Base-by-base conservation (phyloP, 768 basidiomycete species). In the Artomyces pyxidatus region DNA sequence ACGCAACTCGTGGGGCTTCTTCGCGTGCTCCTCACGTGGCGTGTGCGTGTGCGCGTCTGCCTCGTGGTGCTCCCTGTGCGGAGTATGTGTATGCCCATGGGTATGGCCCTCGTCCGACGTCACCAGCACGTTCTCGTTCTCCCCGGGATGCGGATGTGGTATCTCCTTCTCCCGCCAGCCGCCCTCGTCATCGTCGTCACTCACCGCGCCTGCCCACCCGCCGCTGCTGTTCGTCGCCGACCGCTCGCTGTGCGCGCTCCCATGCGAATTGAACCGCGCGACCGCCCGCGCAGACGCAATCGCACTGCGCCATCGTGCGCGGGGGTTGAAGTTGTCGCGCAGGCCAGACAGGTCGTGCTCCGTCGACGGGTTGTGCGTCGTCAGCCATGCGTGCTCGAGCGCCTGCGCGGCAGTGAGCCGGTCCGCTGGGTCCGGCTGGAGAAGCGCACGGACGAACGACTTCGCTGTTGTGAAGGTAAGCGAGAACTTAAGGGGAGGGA, bases 301-400 rank as follows among this genome's bases (percentile, higher is more conserved):
- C 12, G 86, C 87, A 1, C 71, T 68, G 43, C 78, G 75, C 91
- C 90, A 93, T 32, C 74, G 74, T 2, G 80, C 81, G 37, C 74
- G 74, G 0, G 89, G 75, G 59, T 89, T 74, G 66, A 95, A 94
- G 70, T 92, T 80, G 27, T 89, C 83, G 27, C 86, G 85, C 42
- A 96, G 70, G 10, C 85, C 88, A 10, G 60, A 72, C 37, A 96
- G 74, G 58, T 97, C 91, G 62, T 85, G 77, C 45, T 92, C 86
- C 5, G 71, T 74, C 0, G 81, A 80, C 0, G 83, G 70, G 16
- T 72, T 66, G 60, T 85, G 77, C 0, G 71, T 76, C 14, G 84
- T 85, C 29, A 91, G 67, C 91, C 89, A 93, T 79, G 86, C 58
- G 45, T 90, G 76, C 14, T 70, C 59, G 6, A 84, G 68, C 2